Evolutionary conservation across 1,139 yeast species (phyloP).

Genomic region (Blastobotrys niveus): DNA sequence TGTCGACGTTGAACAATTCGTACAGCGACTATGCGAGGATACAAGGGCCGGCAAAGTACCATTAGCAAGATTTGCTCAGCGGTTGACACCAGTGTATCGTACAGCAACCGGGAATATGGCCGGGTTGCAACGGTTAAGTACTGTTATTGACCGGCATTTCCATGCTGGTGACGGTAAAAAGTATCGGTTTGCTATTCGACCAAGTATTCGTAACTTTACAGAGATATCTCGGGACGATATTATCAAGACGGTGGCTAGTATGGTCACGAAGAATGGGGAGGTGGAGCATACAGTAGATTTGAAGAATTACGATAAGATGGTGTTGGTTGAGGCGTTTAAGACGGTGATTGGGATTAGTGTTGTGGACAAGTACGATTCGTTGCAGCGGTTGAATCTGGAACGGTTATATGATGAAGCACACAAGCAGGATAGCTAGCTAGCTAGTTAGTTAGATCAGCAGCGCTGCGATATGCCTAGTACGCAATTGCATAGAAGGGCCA

Average conservation of each 20-base stretch:
- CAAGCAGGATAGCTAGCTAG: slow-evolving; percentile 1
- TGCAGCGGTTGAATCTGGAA: slow-evolving; percentile 56
- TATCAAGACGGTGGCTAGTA: slow-evolving; percentile 63
- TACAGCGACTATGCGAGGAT: slow-evolving; percentile 57
- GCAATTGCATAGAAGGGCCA: no score
- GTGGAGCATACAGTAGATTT: slow-evolving; percentile 70
- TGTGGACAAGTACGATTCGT: slow-evolving; percentile 54
- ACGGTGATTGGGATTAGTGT: slow-evolving; percentile 38
- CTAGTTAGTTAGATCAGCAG: no score
- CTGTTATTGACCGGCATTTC: slow-evolving; percentile 63
- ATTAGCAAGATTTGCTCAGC: slow-evolving; percentile 56
- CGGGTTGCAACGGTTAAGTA: slow-evolving; percentile 56
- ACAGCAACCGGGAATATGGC: slow-evolving; percentile 70
- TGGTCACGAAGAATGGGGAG: slow-evolving; percentile 47
- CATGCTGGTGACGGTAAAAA: slow-evolving; percentile 45
- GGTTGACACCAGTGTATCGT: slow-evolving; percentile 69
- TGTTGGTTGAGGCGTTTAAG: slow-evolving; percentile 82
- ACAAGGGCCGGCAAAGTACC: slow-evolving; percentile 1
- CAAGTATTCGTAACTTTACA: slow-evolving; percentile 73
- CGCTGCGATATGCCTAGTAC: no score
- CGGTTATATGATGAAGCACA: slow-evolving; percentile 44
- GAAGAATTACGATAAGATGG: slow-evolving; percentile 69
- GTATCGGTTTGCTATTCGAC: slow-evolving; percentile 71
- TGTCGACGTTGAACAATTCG: slow-evolving; percentile 68
- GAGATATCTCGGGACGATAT: slow-evolving; percentile 63